Base-by-base conservation (phyloP, 2,329 filamentous ascomycete genomes). In the Leptosphaerulina australis region DNA sequence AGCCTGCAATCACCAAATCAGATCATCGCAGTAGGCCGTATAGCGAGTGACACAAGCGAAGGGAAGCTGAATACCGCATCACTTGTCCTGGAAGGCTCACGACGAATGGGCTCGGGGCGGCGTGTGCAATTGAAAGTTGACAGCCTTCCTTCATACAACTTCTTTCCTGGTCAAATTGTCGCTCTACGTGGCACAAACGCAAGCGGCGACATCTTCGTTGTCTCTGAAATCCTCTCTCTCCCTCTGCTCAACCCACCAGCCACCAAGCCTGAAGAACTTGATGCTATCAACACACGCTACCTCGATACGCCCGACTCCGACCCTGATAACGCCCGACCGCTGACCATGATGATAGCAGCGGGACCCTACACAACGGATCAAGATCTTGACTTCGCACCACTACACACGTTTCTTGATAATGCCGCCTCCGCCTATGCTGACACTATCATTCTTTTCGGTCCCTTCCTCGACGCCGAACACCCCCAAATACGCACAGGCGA, bases 111-210 rank as follows among this genome's bases (percentile, higher is more conserved):
- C 26, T 90, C 88, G 57, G 94, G 92, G 4, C 77, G 90, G 49
- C 83, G 94, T 50, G 83, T 97, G 22, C 89, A 91, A 4, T 74
- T 99, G 14, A 90, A 90, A 58, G 77, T 97, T 49, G 83, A 88
- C 53, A 81, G 81, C 2, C 71, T 96, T 1, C 76, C 79, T 58
- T 82, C 74, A 1, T 94, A 88, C 74, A 88, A 90, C 68, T 90
- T 97, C 77, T 97, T 97, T 69, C 94, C 93, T 0, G 94, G 94
- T 5, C 92, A 97, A 69, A 91, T 97, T 43, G 90, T 96, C 22
- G 94, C 93, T 5, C 75, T 97, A 21, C 83, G 83, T 54, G 94
- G 94, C 6, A 91, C 86, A 62, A 99, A 99, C 69, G 86, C 91
- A 15, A 91, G 90, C 0, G 93, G 93, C 0, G 82, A 86, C 28